These are phyloP conservation scores for Ceratobasidium sp. DNA, from an alignment of 1,284 basidiomycete genomes.

Conservation along the genomic window DNA sequence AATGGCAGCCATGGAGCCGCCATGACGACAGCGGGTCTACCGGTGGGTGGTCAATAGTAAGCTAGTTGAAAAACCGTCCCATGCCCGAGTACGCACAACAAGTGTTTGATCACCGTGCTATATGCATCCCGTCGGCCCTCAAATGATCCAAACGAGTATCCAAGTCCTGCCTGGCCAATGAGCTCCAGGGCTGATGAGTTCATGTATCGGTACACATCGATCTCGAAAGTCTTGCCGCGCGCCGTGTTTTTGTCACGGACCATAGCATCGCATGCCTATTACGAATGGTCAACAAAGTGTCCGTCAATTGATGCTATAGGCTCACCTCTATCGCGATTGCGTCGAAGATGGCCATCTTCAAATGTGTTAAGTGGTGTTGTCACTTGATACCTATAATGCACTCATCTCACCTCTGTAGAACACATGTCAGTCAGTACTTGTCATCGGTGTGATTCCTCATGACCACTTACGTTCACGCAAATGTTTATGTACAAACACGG, in stretches of 20 bases:
- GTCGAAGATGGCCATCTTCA: not conserved
- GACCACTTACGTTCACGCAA: slow-evolving; percentile 56
- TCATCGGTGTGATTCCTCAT: not conserved
- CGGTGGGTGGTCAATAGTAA: not conserved
- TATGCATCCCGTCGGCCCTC: not conserved
- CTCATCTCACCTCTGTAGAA: not conserved
- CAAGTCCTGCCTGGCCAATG: slow-evolving; percentile 23
- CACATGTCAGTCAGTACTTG: not conserved
- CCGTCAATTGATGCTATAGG: not conserved
- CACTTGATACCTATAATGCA: not conserved
- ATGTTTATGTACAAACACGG: slow-evolving; percentile 65
- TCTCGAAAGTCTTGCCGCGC: not conserved
- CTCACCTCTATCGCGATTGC: not conserved
- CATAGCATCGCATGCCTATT: slow-evolving; percentile 1
- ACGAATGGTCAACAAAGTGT: not conserved
- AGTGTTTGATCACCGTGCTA: slow-evolving; percentile 54
- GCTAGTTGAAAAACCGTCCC: slow-evolving; percentile 7
- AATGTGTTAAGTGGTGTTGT: slow-evolving; percentile 62
- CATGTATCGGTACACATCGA: slow-evolving; percentile 11
- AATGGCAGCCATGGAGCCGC: not conserved
- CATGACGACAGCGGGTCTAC: not conserved
- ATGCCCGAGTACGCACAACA: slow-evolving; percentile 60
- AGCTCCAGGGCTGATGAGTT: slow-evolving; percentile 25
- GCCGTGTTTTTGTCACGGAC: not conserved
- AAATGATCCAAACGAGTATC: slow-evolving; percentile 11